These are phyloP conservation scores for Debaryomyces maramus DNA, from an alignment of 805 yeast genomes.

Conservation along the genomic window DNA sequence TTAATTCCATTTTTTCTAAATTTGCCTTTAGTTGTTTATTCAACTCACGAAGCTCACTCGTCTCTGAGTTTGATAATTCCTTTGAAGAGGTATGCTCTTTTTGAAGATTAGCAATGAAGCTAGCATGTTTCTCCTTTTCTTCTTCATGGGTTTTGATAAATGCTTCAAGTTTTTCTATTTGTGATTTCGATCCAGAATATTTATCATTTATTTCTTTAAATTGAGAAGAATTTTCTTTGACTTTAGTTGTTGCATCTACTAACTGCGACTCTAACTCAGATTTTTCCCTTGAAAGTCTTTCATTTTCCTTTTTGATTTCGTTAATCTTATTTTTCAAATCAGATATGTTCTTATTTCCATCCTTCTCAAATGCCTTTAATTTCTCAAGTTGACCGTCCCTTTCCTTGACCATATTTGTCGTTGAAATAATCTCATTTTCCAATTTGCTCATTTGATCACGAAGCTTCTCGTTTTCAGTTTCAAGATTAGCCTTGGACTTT, in stretches of 20 bases:
- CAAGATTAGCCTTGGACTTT: constrained; percentile 27
- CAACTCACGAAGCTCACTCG: constrained; percentile 9
- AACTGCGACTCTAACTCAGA: constrained; percentile 27
- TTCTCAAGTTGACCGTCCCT: constrained; percentile 48
- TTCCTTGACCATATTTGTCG: constrained; percentile 36
- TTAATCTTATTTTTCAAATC: constrained; percentile 28
- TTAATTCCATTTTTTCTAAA: constrained; percentile 3
- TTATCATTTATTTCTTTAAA: constrained; percentile 13
- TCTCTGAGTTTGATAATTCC: constrained; percentile 6
- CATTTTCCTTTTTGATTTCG: constrained; percentile 29
- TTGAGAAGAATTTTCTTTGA: constrained; percentile 16
- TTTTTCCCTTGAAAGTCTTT: constrained; percentile 28
- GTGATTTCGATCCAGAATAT: constrained; percentile 12
- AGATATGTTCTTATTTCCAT: constrained; percentile 25
- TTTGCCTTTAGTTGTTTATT: constrained; percentile 11
- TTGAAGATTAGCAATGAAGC: not conserved
- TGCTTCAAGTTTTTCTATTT: constrained; percentile 17
- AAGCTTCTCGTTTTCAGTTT: constrained; percentile 40
- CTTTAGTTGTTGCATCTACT: constrained; percentile 14
- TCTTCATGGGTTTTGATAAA: constrained; percentile 20
- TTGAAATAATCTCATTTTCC: constrained; percentile 33
- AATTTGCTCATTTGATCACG: constrained; percentile 31
- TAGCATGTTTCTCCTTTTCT: constrained; percentile 2
- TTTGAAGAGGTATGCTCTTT: not conserved
- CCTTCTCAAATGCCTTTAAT: constrained; percentile 42